phyloP scores from a whole-genome alignment of 345 rosid genomes.

The Citrus trifoliata region DNA sequence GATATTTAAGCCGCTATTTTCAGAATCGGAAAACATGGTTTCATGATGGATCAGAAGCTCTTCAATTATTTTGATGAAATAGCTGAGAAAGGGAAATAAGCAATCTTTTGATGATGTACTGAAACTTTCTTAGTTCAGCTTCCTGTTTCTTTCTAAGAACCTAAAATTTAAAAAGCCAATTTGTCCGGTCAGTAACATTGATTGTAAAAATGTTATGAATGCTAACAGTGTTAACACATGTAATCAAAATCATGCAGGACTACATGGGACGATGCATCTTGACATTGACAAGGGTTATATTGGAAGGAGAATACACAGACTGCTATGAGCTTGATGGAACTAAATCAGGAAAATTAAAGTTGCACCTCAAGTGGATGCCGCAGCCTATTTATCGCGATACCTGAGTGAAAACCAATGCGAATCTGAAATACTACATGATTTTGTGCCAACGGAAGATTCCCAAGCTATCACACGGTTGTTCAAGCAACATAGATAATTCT shows the following conservation, averaged over 20 bases:
- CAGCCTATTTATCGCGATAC: constrained; percentile 84
- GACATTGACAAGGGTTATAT: constrained; percentile 87
- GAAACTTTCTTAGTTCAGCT: background rate
- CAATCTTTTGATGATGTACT: background rate
- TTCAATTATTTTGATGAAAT: background rate
- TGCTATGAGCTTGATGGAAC: constrained; percentile 59
- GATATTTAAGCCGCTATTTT: background rate
- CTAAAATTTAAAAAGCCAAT: background rate
- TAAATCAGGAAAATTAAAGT: constrained; percentile 61
- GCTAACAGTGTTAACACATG: background rate
- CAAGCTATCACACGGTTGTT: background rate
- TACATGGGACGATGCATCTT: constrained; percentile 93
- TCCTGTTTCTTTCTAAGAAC: background rate
- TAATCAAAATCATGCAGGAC: constrained; percentile 45
- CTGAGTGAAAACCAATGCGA: constrained; percentile 14
- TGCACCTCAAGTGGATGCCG: constrained; percentile 89
- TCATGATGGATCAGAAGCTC: background rate
- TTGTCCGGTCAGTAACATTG: background rate
- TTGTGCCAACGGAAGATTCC: background rate
- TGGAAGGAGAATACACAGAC: constrained; percentile 85
- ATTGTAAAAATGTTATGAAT: background rate
- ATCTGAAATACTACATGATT: background rate
- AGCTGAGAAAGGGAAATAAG: background rate
- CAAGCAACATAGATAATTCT: constrained; percentile 6
- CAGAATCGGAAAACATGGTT: background rate